Conservation (phyloP, 78 protist genomes). For the Emiliania huxleyi region DNA sequence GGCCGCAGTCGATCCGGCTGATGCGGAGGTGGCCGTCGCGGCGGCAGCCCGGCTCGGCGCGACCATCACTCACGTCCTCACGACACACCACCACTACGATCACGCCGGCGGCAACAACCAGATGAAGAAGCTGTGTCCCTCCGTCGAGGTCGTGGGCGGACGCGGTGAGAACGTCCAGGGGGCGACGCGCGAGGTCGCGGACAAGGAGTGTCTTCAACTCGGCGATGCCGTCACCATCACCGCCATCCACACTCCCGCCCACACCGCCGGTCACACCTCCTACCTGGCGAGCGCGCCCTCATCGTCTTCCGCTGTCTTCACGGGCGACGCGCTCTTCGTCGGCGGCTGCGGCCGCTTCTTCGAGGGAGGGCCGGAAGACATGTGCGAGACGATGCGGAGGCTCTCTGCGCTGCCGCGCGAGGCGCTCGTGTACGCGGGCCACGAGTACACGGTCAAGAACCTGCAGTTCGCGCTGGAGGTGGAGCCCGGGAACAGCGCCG, state of each 20-base stretch:
- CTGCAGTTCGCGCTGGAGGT: neutral
- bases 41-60: neutral
- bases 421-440: neutral
- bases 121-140: neutral
- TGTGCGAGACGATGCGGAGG: neutral
- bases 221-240: neutral
- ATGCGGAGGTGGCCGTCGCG: neutral
- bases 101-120: neutral
- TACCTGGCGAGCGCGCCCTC: no score
- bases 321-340: neutral
- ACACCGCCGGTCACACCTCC: neutral
- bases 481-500: neutral
- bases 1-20: neutral
- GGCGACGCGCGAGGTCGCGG: neutral
- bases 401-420: neutral
- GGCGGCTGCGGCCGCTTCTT: constrained; percentile 1
- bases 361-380: neutral
- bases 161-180: neutral
- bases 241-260: neutral
- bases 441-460: neutral
- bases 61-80: neutral
- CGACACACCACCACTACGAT: neutral
- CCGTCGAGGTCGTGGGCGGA: neutral
- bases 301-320: neutral
- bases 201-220: neutral